Conservation (phyloP, 306 rosid genomes). For the Sophora flavescens region DNA sequence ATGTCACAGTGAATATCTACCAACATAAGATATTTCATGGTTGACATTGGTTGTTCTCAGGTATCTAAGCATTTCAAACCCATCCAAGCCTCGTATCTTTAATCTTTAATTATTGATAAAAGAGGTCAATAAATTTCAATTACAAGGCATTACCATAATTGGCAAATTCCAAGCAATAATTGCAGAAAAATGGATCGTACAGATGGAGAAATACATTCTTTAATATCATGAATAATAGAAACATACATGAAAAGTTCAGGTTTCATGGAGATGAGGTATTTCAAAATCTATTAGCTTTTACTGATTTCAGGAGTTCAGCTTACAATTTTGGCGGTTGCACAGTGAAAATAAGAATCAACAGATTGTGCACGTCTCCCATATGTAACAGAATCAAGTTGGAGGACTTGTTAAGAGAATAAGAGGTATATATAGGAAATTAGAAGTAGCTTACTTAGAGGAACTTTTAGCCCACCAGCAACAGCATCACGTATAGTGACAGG, state of each 20-base stretch:
- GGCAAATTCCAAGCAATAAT: conserved; percentile 4
- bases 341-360: conserved; percentile 35
- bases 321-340: conserved; percentile 12
- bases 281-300: conserved; percentile 31
- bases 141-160: conserved; percentile 15
- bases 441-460: conserved; percentile 77
- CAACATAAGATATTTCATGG: neutral
- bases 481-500: conserved; percentile 81
- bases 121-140: neutral
- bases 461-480: conserved; percentile 70
- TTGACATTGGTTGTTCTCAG: neutral
- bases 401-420: neutral
- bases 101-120: conserved; percentile 12
- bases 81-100: neutral
- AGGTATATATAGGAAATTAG: conserved; percentile 28
- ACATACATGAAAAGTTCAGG: conserved; percentile 23
- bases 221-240: conserved; percentile 7
- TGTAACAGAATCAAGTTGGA: conserved; percentile 1
- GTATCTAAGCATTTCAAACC: conserved; percentile 21
- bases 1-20: conserved; percentile 5
- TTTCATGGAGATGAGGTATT: conserved; percentile 28
- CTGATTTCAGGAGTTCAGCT: conserved; percentile 34
- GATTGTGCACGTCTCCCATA: conserved; percentile 3
- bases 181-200: conserved; percentile 4
- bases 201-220: conserved; percentile 8